Base-by-base conservation (phyloP, 805 yeast genomes). In the Hanseniaspora thailandica region DNA sequence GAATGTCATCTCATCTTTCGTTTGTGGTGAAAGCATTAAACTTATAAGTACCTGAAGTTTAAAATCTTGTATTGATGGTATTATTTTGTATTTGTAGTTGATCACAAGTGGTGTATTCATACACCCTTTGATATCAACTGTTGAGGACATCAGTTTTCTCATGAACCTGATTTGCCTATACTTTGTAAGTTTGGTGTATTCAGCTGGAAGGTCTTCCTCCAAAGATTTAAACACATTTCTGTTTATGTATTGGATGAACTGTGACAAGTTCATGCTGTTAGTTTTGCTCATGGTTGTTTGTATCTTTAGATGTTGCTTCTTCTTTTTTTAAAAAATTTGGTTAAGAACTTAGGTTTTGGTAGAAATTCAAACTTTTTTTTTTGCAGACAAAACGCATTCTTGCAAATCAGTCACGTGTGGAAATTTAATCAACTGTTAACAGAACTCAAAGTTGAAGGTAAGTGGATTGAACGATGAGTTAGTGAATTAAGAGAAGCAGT, bases 1-100 rank as follows among this genome's bases (percentile, higher is more conserved):
- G 33, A 40, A 36, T n/a, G 53, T 49, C 47, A 41, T 40, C 13
- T 40, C 53, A 19, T 49, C 53, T 23, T 49, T 49, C 4, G 53
- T 49, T 20, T 49, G 53, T 4, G 53, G 53, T 3, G 53, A 49
- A 6, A 49, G 19, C 35, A 49, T 49, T 13, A 49, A 5, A 30
- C 45, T 39, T 40, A 49, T 49, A 3, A 49, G 23, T 4, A 49
- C 34, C 15, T 49, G 53, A 6, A 49, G 41, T 23, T 25, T 13
- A 10, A 49, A n/a, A 26, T 49, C 43, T 22, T 31, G 23, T 7
- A 49, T 17, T 2, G 34, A 13, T 2, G 53, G 53, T 7, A 49
- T 25, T 12, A 49, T 26, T 33, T 25, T 49, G 20, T 49, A 19
- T 3, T 49, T 34, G 30, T 31, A 49, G n/a, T 49, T 49, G 12